phyloP scores from a whole-genome alignment of 2,329 filamentous ascomycete species.

The Lachnellula occidentalis region DNA sequence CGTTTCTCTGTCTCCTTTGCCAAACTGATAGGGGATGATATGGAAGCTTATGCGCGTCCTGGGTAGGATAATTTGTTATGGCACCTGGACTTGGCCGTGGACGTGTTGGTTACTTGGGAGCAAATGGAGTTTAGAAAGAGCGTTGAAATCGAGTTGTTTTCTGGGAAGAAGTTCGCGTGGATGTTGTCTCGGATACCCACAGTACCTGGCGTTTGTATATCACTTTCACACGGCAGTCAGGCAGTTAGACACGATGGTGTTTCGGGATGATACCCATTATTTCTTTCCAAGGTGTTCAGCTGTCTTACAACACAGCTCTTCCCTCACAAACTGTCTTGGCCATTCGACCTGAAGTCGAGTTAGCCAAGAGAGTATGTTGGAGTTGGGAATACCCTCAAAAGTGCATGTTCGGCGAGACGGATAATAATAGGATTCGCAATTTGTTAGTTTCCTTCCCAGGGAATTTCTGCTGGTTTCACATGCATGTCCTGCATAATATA shows the following conservation, averaged over 20 bases:
- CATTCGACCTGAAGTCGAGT: not conserved
- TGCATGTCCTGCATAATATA: not conserved
- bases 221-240: too few relatives aligned
- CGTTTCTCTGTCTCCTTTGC: not conserved
- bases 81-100: not conserved
- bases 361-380: not conserved
- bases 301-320: not conserved
- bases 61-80: not conserved
- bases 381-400: too few relatives aligned
- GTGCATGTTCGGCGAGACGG: too few relatives aligned
- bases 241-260: not conserved
- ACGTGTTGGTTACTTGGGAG: not conserved
- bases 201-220: not conserved
- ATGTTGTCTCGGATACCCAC: not conserved
- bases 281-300: not conserved
- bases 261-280: not conserved
- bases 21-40: not conserved
- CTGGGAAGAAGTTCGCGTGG: not conserved
- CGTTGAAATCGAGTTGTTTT: not conserved
- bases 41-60: not conserved
- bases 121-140: not conserved
- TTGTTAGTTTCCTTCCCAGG: too few relatives aligned
- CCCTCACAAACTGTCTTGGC: not conserved
- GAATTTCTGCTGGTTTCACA: not conserved
- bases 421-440: too few relatives aligned